Percentiles rank a stretch among this genome's conserved stretches.
These are phyloP conservation scores for Allantophomopsis lycopodina DNA, from an alignment of 2,329 filamentous ascomycete genomes.

Conservation along the genomic window DNA sequence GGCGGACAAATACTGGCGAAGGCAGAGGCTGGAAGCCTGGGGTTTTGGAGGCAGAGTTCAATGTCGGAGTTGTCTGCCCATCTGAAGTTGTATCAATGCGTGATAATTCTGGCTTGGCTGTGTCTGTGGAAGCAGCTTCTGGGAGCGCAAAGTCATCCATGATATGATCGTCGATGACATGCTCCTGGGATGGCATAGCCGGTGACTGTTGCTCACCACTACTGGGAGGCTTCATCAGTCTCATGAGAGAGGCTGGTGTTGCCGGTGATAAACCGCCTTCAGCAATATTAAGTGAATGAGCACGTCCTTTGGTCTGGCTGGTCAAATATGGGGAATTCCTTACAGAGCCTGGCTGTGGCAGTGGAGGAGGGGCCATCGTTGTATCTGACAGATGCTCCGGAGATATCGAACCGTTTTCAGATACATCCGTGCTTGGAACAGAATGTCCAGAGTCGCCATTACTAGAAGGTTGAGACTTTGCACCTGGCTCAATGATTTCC, in stretches of 20 bases:
- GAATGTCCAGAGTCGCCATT: conserved; percentile 17
- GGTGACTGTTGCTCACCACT: no score
- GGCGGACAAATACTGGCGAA: conserved; percentile 28
- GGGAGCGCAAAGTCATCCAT: conserved; percentile 61
- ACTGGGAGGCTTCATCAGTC: conserved; percentile 31
- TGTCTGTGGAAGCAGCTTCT: conserved; percentile 47
- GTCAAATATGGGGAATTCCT: conserved; percentile 55
- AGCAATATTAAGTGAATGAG: conserved; percentile 3
- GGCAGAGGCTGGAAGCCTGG: conserved; percentile 22
- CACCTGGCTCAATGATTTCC: conserved; percentile 19
- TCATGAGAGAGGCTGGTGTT: conserved; percentile 83
- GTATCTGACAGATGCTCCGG: conserved; percentile 47
- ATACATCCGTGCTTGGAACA: conserved; percentile 31
- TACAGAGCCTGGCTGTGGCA: conserved; percentile 50
- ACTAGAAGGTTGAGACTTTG: conserved; percentile 20
- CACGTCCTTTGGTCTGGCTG: conserved; percentile 31
- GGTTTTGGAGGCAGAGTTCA: conserved; percentile 22
- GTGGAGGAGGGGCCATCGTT: conserved; percentile 45
- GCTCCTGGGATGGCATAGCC: no score
- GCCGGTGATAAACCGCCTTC: conserved; percentile 41
- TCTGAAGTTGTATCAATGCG: conserved; percentile 37
- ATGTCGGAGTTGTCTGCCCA: conserved; percentile 37
- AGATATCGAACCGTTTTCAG: conserved; percentile 50
- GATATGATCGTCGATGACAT: conserved; percentile 24
- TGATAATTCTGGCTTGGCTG: conserved; percentile 31